A percentile compares a stretch with the other conserved stretches of the same genome.
Conservation (phyloP, 1,139 yeast species). For the Zygoascus hellenicus region DNA sequence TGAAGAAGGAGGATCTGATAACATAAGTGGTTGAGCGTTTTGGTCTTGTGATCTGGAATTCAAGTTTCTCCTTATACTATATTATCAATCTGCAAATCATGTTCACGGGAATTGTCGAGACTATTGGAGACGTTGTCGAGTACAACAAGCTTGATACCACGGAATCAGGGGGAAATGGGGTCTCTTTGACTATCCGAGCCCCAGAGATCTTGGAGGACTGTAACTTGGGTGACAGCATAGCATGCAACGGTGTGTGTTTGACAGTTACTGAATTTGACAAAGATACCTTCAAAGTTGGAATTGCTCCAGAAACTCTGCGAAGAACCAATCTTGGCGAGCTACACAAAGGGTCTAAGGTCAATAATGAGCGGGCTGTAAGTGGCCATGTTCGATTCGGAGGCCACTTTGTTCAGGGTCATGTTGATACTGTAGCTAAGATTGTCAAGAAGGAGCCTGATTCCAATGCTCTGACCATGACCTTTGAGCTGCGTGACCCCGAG, state of each 20-base stretch:
- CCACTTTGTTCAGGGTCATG: constrained; percentile 96
- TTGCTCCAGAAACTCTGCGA: constrained; percentile 88
- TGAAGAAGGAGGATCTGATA: no score
- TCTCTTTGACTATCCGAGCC: constrained; percentile 59
- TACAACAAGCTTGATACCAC: constrained; percentile 47
- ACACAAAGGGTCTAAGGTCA: constrained; percentile 56
- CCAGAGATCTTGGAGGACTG: constrained; percentile 69
- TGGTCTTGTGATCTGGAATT: no score
- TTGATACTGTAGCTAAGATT: constrained; percentile 79
- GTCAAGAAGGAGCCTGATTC: constrained; percentile 55
- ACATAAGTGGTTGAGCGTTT: neutral
- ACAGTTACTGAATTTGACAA: constrained; percentile 81
- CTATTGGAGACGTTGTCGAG: constrained; percentile 58
- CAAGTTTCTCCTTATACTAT: no score
- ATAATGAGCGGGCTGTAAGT: constrained; percentile 84
- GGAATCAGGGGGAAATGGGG: constrained; percentile 72
- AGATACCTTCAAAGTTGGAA: constrained; percentile 70
- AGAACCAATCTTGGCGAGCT: constrained; percentile 69
- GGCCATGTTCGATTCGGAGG: constrained; percentile 89
- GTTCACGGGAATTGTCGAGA: constrained; percentile 95
- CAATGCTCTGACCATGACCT: constrained; percentile 72
- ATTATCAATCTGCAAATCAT: constrained; percentile 37
- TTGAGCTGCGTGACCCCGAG: constrained; percentile 58
- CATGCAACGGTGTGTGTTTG: constrained; percentile 82
- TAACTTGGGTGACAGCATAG: constrained; percentile 87